Evolutionary conservation across 345 rosid species (phyloP), one percentile per base, ranked within the genome.

Genomic region (Euphorbia peplus): DNA sequence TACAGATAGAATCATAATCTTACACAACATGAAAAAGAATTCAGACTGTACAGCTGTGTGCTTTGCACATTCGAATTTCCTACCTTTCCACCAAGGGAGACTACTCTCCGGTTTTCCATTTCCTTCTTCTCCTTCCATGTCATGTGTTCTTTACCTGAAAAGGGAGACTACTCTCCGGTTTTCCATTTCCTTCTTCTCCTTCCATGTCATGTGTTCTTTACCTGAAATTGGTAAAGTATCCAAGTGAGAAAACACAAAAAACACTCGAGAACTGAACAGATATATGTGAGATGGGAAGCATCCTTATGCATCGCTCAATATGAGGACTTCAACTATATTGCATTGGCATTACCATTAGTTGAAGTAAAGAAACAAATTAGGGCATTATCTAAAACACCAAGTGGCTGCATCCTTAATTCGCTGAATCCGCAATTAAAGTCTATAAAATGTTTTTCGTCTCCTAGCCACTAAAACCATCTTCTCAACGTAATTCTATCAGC

Each of bases 61-160:
- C 3, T 44, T n/a, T 19, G 64, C 48, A 47, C 21, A 62, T 16
- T 21, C 19, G n/a, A 64, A 21, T 15, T 30, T 53, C 35, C 48
- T 75, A 93, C 98, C 93, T 93, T 90, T 25, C 98, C 96, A 75
- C 98, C 98, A 41, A 93, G 83, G 67, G 75, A 66, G 66, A 78
- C 81, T 18, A 83, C 90, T 77, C 74, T 87, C 82, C 76, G 65
- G 60, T 85, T 86, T 84, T 90, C 96, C 35, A 88, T 53, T 55
- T 88, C 89, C 72, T 93, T 90, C 81, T 78, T 88, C 74, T 90
- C 93, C 62, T 93, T 90, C 98, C 97, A 93, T 67, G 97, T 81
- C 88, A 80, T 82, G 66, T 79, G 78, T 0, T 90, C 79, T n/a
- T n/a, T n/a, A n/a, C n/a, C n/a, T n/a, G n/a, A n/a, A n/a, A 41